A percentile compares a stretch with the other conserved stretches of the same genome.
phyloP scores from a whole-genome alignment of 1,284 basidiomycete genomes.

The Leccinum glutinopallens region DNA sequence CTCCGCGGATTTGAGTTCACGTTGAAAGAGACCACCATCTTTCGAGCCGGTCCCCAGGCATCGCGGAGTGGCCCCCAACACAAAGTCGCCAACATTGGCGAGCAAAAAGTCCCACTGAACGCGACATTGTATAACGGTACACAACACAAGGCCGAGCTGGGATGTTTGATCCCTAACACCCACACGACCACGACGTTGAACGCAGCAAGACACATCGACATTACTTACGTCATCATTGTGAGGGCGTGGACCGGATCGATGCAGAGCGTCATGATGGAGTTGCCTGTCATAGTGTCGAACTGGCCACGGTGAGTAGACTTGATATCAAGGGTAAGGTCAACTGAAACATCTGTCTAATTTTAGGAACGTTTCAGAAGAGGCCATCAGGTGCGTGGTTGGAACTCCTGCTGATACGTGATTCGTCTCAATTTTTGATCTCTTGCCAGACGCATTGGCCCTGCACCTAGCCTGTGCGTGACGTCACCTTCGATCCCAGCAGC shows the following conservation, averaged over 20 bases:
- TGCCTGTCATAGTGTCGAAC: slow-evolving; percentile 79
- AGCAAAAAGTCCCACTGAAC: slow-evolving; percentile 72
- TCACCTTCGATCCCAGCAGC: slow-evolving; percentile 30
- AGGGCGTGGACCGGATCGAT: slow-evolving; percentile 75
- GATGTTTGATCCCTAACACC: slow-evolving; percentile 64
- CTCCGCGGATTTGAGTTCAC: slow-evolving; percentile 81
- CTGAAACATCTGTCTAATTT: slow-evolving; percentile 10
- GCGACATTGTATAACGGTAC: slow-evolving; percentile 70
- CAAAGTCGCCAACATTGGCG: slow-evolving; percentile 53
- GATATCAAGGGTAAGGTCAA: not conserved
- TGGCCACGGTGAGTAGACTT: slow-evolving; percentile 68
- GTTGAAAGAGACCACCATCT: slow-evolving; percentile 74
- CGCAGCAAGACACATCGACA: slow-evolving; percentile 78
- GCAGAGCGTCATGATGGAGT: slow-evolving; percentile 64
- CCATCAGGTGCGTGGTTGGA: slow-evolving; percentile 51
- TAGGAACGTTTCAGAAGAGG: slow-evolving; percentile 66
- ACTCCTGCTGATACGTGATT: not conserved
- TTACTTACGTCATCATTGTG: slow-evolving; percentile 75
- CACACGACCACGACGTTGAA: slow-evolving; percentile 78
- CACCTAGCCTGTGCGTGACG: slow-evolving; percentile 59
- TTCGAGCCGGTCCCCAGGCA: slow-evolving; percentile 55
- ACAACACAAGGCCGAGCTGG: slow-evolving; percentile 69
- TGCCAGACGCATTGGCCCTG: slow-evolving; percentile 66
- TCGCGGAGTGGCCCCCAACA: slow-evolving; percentile 58
- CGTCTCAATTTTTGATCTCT: slow-evolving; percentile 4